Base-by-base conservation (phyloP, 116 monocot genomes). In the Cymodocea nodosa region DNA sequence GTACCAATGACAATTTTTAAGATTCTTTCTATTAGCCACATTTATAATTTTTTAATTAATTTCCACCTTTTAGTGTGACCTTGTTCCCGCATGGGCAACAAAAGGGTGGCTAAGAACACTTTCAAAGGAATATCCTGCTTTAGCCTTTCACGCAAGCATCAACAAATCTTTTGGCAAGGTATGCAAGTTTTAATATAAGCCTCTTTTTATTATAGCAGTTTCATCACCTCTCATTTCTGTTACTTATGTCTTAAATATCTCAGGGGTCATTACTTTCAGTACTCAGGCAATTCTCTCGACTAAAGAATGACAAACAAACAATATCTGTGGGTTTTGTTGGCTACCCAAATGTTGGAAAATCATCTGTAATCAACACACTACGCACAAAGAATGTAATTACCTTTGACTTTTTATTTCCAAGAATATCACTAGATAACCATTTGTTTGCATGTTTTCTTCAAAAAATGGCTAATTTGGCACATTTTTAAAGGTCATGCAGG, bases 261-360 rank as follows among this genome's bases (percentile, higher is more conserved):
- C 74, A 94, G 94, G 94, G 94, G 34, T 89, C 94, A 51, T 76
- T 94, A 60, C 82, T 94, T 57, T 94, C 94, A 70, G 84, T 94
- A n/a, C 75, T 94, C 11, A 77, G 94, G 65, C 94, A 89, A 69
- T 94, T 86, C 79, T 65, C 94, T 1, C 89, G 89, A 23, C 63
- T 94, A 71, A 94, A 94, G 71, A 94, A 79, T 71, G 94, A 94
- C 62, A 94, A 94, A 62, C 94, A 94, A 75, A 86, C 89, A 15
- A 94, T 94, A 74, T 94, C 94, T 81, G 94, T 94, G 66, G 94
- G 94, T 14, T 94, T 94, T 74, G 86, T 94, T 66, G 94, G 94
- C 19, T 94, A 94, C 71, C 94, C 94, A 40, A 94, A 94, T 87
- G 94, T 94, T 80, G 94, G 94, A 9, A 94, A 94, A 75, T 94